Base-by-base conservation (phyloP, 2,329 filamentous ascomycete genomes). In the Coleophoma crateriformis region DNA sequence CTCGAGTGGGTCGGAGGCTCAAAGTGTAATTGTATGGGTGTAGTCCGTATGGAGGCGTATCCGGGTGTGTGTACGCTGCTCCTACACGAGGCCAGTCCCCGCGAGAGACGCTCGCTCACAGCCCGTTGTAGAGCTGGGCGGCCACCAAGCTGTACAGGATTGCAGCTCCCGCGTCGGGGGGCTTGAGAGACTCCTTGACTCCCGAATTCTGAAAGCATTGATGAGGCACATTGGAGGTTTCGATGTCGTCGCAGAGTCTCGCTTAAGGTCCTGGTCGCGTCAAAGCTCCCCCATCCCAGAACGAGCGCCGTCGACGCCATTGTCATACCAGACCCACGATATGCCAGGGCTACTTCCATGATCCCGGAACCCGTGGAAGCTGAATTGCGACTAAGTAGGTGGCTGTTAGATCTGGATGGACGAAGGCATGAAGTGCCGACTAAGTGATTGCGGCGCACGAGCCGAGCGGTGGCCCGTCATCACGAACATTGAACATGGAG, bases 231-330 rank as follows among this genome's bases (percentile, higher is more conserved):
- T 47, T 54, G 40, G 50, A 50, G 52, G 61, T 64, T 64, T 63
- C 61, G 61, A 50, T 49, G 51, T 53, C 54, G 61, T 63, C 57
- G 56, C 60, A 62, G 55, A 53, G 39, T 15, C 47, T 64, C 61
- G 61, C 61, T 62, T 59, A 33, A 59, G 19, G 43, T 45, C 55
- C 54, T 50, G 56, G 55, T 37, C 46, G 14, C 34, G 50, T 49
- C 37, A 45, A 52, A 37, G 50, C 49, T 43, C 38, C 47, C 47
- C 45, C 48, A 54, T 47, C 41, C 47, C 37, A 41, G 43, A 47
- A 33, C 47, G 54, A 17, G 20, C 13, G 19, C 27, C 17, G 3
- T 43, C 17, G 8, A 43, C 15, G n/a, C 3, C 40, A 43, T 20
- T n/a, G 53, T 57, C 51, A 56, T 61, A 56, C 56, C 48, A 54